Evolutionary conservation across 2,329 filamentous ascomycete genomes (phyloP).

Genomic region (Penicillium freii): DNA sequence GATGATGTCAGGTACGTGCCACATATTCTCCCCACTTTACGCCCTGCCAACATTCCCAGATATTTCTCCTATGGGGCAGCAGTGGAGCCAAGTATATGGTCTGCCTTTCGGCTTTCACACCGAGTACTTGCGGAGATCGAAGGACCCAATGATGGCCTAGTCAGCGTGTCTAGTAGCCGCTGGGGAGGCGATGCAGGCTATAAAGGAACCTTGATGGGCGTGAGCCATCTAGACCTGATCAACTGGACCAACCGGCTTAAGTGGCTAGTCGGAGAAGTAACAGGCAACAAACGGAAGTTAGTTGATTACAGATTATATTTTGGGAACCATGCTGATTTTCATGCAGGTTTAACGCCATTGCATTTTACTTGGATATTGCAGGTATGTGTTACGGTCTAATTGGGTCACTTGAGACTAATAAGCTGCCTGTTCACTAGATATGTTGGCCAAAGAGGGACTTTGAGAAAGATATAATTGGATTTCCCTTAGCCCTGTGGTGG

Average conservation of each 20-base stretch:
- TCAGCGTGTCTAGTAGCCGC: slow-evolving; percentile 57
- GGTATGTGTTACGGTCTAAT: slow-evolving; percentile 41
- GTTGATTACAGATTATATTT: background rate
- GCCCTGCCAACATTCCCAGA: slow-evolving; percentile 22
- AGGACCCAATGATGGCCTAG: slow-evolving; percentile 62
- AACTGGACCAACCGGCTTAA: slow-evolving; percentile 65
- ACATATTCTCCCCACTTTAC: background rate
- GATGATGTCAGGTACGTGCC: slow-evolving; percentile 48
- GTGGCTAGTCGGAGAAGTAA: slow-evolving; percentile 57
- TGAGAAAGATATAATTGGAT: slow-evolving; percentile 26
- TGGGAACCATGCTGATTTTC: background rate
- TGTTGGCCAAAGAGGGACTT: slow-evolving; percentile 66
- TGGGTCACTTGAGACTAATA: slow-evolving; percentile 2
- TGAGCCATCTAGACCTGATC: slow-evolving; percentile 64
- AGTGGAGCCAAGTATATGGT: slow-evolving; percentile 55
- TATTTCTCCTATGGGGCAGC: slow-evolving; percentile 65
- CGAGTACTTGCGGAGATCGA: slow-evolving; percentile 54
- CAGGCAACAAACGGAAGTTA: slow-evolving; percentile 53
- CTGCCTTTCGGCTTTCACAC: slow-evolving; percentile 58
- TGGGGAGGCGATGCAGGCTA: slow-evolving; percentile 58
- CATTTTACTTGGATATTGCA: slow-evolving; percentile 64
- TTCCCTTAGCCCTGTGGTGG: slow-evolving; percentile 2
- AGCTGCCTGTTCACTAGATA: slow-evolving; percentile 44
- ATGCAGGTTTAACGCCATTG: slow-evolving; percentile 58
- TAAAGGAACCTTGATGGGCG: slow-evolving; percentile 61